Base-by-base conservation (phyloP, 139 green algal species). In the Tetradesmus lagerheimii region DNA sequence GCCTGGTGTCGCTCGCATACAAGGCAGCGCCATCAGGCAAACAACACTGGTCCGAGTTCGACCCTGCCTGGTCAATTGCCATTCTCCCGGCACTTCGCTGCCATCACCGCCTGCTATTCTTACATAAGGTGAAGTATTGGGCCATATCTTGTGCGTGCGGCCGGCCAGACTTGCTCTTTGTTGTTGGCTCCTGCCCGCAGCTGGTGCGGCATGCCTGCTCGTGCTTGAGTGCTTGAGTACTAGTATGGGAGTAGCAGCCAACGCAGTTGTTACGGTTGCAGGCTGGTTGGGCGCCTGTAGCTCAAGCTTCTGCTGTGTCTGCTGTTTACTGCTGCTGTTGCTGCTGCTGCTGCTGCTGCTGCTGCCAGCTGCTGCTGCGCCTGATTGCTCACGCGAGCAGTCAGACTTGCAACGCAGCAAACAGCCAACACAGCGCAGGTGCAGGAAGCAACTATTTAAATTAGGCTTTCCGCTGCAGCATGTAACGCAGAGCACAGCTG, bases 41-140 rank as follows among this genome's bases (percentile, higher is more conserved):
- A 71, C 57, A 71, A 71, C 57, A 71, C 57, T 71, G 57, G 57
- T 71, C 57, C 57, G 57, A 71, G 57, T 71, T 71, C 57, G 57
- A n/a, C 20, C 57, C 57, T 71, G 57, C 57, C 23, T 20, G 57
- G 23, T 23, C 57, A 31, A 71, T 71, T 31, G 57, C 57, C 57
- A 9, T 31, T 23, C n/a, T n/a, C 23, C 31, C 57, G 57, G 23
- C 57, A 31, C 23, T 11, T 18, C 5, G 8, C 4, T 11, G 23
- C 23, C 25, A 71, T n/a, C 57, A 31, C 4, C 23, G 57, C 31
- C 25, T 9, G 12, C 8, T 11, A 31, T 3, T 31, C 57, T 31
- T 31, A 71, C 8, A 71, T 20, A 71, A 71, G 57, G 57, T 71
- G 4, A 31, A 2, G 23, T 71, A 15, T 8, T 20, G 20, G 4